Conservation (phyloP, 2,329 filamentous ascomycete species). For the Diaporthe destruens region DNA sequence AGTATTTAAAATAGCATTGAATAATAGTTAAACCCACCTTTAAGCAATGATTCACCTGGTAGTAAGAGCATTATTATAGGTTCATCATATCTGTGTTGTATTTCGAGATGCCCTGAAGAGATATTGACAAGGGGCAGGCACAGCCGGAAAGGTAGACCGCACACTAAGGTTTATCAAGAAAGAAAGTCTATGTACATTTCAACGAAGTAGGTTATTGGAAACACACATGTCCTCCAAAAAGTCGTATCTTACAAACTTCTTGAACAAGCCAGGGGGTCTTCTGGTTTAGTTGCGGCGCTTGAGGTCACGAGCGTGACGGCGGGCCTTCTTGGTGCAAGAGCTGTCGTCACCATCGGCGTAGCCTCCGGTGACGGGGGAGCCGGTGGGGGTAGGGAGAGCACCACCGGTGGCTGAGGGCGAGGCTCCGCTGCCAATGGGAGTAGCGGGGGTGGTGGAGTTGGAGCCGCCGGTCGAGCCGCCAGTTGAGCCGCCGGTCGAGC, state of each 20-base stretch:
- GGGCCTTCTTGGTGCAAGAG: constrained; percentile 29
- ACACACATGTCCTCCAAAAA: constrained; percentile 7
- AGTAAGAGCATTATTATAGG: too few species aligned
- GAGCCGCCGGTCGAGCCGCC: constrained; percentile 40
- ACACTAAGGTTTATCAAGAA: constrained; percentile 17
- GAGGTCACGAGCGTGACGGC: constrained; percentile 39
- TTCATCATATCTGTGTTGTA: constrained; percentile 27
- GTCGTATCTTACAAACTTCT: neutral
- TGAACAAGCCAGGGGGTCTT: neutral
- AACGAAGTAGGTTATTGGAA: constrained; percentile 26
- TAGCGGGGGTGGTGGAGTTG: constrained; percentile 43
- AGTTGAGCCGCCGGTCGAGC: constrained; percentile 42
- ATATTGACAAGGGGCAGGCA: constrained; percentile 24
- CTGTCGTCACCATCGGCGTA: constrained; percentile 19
- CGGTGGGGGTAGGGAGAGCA: constrained; percentile 34
- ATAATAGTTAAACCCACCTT: neutral
- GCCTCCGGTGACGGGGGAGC: constrained; percentile 20
- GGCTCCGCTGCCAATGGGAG: constrained; percentile 42
- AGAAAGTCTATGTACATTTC: constrained; percentile 34
- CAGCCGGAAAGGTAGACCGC: constrained; percentile 22
- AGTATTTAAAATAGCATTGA: too few species aligned
- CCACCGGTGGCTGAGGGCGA: constrained; percentile 41
- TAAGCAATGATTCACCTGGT: neutral
- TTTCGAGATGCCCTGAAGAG: constrained; percentile 6
- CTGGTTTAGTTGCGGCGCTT: constrained; percentile 22